Conservation (phyloP, 306 rosid species). For the Ormosia emarginata region DNA sequence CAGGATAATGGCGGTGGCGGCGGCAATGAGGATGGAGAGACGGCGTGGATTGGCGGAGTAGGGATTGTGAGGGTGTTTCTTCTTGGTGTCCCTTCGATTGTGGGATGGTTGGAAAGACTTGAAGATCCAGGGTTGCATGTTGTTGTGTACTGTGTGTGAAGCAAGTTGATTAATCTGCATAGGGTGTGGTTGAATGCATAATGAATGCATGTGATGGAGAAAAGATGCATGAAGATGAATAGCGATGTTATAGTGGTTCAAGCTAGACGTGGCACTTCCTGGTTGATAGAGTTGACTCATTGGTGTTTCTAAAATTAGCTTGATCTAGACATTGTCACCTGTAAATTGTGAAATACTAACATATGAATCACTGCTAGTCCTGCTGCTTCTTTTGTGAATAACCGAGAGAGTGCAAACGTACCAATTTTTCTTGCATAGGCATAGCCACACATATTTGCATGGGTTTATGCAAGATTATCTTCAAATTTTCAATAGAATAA, state of each 20-base stretch:
- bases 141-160: not conserved
- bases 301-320: constrained; percentile 24
- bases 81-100: constrained; percentile 21
- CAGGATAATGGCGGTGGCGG: constrained; percentile 22
- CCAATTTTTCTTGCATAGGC: not conserved
- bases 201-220: not conserved
- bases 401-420: no score
- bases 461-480: not conserved
- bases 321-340: not conserved
- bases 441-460: no score
- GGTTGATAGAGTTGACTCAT: not conserved
- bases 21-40: constrained; percentile 21
- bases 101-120: not conserved
- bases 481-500: not conserved
- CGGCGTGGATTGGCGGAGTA: constrained; percentile 23
- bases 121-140: constrained; percentile 24
- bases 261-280: constrained; percentile 4
- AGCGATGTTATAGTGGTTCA: not conserved
- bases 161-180: not conserved
- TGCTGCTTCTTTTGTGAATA: not conserved
- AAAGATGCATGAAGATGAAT: not conserved
- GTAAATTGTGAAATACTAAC: not conserved
- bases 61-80: constrained; percentile 16
- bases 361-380: not conserved
- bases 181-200: not conserved